Evolutionary conservation across 208 protist species (phyloP).

Genomic region (Leishmania amazonensis): DNA sequence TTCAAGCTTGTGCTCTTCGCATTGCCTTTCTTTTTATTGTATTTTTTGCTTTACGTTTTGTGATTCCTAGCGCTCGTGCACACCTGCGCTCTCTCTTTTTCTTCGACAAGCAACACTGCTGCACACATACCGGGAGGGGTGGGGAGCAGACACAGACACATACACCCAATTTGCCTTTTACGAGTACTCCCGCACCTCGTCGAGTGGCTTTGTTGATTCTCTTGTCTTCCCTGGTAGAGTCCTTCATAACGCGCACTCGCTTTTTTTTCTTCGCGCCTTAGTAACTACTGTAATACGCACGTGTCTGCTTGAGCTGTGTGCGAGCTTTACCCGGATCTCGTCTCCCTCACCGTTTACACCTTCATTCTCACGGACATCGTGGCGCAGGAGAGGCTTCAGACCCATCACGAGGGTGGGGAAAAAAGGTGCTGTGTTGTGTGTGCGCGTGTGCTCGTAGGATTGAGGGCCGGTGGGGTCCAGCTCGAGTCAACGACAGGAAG

Average conservation of each 20-base stretch:
- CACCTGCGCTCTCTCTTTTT: background rate
- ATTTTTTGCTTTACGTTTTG: background rate
- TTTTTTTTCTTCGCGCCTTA: background rate
- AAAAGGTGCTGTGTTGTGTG: background rate
- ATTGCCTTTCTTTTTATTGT: background rate
- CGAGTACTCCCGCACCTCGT: background rate
- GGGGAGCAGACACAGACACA: background rate
- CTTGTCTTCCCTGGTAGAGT: background rate
- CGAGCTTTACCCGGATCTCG: background rate
- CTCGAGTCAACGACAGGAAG: background rate
- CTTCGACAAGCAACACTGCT: background rate
- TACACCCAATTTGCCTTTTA: background rate
- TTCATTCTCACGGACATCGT: background rate
- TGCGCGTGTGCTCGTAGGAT: background rate
- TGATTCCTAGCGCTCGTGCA: background rate
- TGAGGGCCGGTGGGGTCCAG: background rate
- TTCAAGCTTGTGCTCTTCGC: too few species aligned
- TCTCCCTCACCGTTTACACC: background rate
- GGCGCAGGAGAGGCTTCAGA: background rate
- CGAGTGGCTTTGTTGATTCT: background rate
- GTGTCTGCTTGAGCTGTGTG: background rate
- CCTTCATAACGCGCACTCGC: background rate
- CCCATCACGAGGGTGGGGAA: background rate
- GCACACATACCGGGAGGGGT: background rate
- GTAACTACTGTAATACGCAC: background rate